phyloP scores from a whole-genome alignment of 2,329 filamentous ascomycete genomes.

The Ceratocystis cacaofunesta region DNA sequence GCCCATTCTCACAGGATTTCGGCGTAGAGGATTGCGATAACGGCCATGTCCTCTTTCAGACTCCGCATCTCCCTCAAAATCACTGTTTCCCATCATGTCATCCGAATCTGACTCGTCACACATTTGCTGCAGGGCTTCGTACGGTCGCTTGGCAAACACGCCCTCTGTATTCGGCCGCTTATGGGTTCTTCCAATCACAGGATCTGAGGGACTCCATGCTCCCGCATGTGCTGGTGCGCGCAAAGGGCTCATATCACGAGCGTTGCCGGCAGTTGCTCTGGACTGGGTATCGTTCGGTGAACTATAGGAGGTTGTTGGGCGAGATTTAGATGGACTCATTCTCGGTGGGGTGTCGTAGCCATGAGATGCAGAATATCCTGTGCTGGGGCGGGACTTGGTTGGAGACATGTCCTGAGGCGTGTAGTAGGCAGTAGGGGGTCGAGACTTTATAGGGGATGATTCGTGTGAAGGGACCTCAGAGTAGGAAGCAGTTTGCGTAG shows the following conservation, averaged over 20 bases:
- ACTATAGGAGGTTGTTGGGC: background rate
- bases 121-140: constrained; percentile 33
- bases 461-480: constrained; percentile 35
- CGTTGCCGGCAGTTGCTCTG: background rate
- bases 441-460: constrained; percentile 14
- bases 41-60: constrained; percentile 9
- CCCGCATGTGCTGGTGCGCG: constrained; percentile 37
- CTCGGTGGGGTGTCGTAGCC: constrained; percentile 9
- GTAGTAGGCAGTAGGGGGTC: constrained; percentile 8
- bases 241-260: constrained; percentile 14
- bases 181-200: constrained; percentile 39
- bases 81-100: constrained; percentile 19
- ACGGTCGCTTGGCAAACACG: constrained; percentile 26
- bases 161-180: constrained; percentile 31
- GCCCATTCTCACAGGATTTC: constrained; percentile 29
- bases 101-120: constrained; percentile 32
- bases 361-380: constrained; percentile 15
- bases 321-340: constrained; percentile 16
- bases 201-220: constrained; percentile 40
- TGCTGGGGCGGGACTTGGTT: constrained; percentile 20
- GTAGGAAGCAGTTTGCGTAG: constrained; percentile 32
- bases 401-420: constrained; percentile 8
- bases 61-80: constrained; percentile 25
- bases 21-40: constrained; percentile 39
- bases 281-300: background rate